A percentile compares a stretch with the other conserved stretches of the same genome.
Conservation (phyloP, 169 alveolate genomes). For the Cystoisospora suis region DNA sequence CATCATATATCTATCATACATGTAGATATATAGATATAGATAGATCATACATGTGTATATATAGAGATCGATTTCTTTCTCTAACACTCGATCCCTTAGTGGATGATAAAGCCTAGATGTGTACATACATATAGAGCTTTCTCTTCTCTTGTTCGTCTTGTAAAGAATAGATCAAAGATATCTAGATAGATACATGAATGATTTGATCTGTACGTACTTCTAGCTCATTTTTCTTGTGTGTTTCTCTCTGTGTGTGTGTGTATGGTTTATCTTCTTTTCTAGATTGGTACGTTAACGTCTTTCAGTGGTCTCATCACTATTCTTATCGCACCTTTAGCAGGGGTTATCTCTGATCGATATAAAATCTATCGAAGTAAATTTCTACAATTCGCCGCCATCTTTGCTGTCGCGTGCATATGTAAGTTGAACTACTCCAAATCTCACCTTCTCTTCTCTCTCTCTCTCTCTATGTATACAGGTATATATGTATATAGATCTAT, state of each 20-base stretch:
- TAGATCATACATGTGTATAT: too few species aligned
- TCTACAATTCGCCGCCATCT: conserved; percentile 23
- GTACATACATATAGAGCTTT: too few species aligned
- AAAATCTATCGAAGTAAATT: not conserved
- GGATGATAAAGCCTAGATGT: too few species aligned
- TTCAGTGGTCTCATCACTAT: conserved; percentile 34
- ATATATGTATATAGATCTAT: not conserved
- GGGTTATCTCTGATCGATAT: not conserved
- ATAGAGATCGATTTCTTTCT: not conserved
- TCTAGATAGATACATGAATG: too few species aligned
- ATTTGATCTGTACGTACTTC: too few species aligned
- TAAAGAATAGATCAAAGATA: too few species aligned
- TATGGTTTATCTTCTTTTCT: not conserved
- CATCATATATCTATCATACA: not conserved
- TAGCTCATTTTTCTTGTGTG: too few species aligned
- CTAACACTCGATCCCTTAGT: too few species aligned
- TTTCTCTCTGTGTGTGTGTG: too few species aligned
- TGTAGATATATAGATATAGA: not conserved
- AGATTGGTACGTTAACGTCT: conserved; percentile 23
- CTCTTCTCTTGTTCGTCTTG: too few species aligned
- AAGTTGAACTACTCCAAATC: not conserved
- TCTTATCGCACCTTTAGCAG: conserved; percentile 29
- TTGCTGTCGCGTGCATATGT: conserved; percentile 6
- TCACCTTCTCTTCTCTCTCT: not conserved
- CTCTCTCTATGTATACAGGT: not conserved